A percentile compares a stretch with the other conserved stretches of the same genome.
Conservation (phyloP, 495 filamentous ascomycete genomes). For the Chaetomium tenue region DNA sequence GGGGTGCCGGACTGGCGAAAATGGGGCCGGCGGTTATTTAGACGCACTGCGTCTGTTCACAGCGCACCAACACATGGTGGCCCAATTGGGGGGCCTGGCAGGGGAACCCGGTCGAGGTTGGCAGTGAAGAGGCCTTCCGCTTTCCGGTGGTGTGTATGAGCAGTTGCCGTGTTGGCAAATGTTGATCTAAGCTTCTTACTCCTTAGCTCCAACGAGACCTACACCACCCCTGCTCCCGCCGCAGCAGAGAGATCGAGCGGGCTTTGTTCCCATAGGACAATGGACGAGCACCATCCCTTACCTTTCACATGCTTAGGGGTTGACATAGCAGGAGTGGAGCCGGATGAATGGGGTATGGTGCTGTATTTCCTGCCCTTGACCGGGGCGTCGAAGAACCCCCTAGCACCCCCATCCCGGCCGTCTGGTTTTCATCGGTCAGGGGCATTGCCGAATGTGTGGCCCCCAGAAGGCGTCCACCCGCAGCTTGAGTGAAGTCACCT, state of each 20-base stretch:
- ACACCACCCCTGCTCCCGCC: background rate
- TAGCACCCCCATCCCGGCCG: background rate
- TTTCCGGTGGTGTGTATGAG: background rate
- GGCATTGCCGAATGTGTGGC: background rate
- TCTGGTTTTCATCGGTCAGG: constrained; percentile 2
- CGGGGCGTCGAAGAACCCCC: too few species aligned
- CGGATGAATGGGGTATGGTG: background rate
- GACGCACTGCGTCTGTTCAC: background rate
- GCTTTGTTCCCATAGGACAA: background rate
- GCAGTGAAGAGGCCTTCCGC: background rate
- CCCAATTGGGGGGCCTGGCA: background rate
- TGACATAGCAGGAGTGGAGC: background rate
- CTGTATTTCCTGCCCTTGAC: background rate
- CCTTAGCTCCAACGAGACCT: constrained; percentile 6
- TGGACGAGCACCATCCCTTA: background rate
- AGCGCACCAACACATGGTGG: background rate
- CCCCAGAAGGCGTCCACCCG: background rate
- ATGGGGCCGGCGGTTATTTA: background rate
- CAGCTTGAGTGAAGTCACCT: background rate
- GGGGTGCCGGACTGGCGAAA: background rate
- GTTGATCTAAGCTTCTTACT: constrained; percentile 6
- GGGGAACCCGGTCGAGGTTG: background rate
- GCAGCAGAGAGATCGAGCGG: background rate
- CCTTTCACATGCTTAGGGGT: background rate
- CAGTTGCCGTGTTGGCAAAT: background rate